Percentiles rank a stretch among this genome's conserved stretches.
Conservation (phyloP, 2,329 filamentous ascomycete species). For the Fusarium clavum region DNA sequence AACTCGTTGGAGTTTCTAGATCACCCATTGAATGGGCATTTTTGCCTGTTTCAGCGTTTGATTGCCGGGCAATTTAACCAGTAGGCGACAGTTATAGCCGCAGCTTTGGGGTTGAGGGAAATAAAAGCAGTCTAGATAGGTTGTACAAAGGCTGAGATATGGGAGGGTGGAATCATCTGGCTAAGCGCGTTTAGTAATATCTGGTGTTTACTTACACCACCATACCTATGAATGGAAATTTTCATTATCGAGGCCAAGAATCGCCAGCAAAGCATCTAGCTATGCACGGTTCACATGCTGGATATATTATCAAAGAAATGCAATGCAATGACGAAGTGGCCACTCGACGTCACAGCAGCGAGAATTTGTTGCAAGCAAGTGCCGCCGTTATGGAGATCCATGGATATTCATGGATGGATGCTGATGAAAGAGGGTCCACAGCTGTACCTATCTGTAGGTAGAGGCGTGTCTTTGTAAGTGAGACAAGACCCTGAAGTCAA, state of each 20-base stretch:
- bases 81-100: slow-evolving; percentile 15
- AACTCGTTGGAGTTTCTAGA: slow-evolving; percentile 18
- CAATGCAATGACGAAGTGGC: slow-evolving; percentile 30
- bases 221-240: slow-evolving; percentile 7
- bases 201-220: slow-evolving; percentile 7
- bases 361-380: slow-evolving; percentile 29
- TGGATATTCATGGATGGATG: slow-evolving; percentile 12
- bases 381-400: slow-evolving; percentile 29
- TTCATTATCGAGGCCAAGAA: slow-evolving; percentile 12
- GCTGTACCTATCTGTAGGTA: not conserved
- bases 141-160: not conserved
- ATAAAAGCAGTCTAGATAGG: slow-evolving; percentile 4
- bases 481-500: slow-evolving; percentile 17
- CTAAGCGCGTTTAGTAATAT: slow-evolving; percentile 18
- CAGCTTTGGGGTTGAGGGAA: slow-evolving; percentile 33
- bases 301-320: not conserved
- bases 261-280: slow-evolving; percentile 1
- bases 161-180: slow-evolving; percentile 10
- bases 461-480: not conserved
- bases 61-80: slow-evolving; percentile 36
- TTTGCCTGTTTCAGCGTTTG: slow-evolving; percentile 33
- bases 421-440: slow-evolving; percentile 33
- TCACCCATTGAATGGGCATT: slow-evolving; percentile 3
- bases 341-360: slow-evolving; percentile 41
- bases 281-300: slow-evolving; percentile 6